A percentile compares a stretch with the other conserved stretches of the same genome.
Evolutionary conservation across 306 rosid genomes (phyloP).

Genomic region (Citrullus amarus): DNA sequence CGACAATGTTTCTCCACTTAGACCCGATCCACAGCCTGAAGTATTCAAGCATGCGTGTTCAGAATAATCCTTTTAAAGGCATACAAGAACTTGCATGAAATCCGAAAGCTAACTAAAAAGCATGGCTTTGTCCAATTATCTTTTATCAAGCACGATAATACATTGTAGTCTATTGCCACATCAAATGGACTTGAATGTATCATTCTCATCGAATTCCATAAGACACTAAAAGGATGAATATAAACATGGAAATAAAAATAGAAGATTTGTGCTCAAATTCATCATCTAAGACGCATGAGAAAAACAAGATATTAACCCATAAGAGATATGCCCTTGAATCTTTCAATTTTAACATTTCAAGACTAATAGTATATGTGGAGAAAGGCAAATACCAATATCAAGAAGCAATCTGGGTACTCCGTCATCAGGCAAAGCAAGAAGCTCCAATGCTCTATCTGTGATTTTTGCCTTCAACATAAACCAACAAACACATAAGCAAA

Average conservation of each 20-base stretch:
- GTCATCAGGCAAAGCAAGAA: slow-evolving; percentile 74
- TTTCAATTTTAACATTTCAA: background rate
- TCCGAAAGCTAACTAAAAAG: background rate
- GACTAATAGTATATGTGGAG: background rate
- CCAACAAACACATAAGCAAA: background rate
- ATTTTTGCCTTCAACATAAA: slow-evolving; percentile 22
- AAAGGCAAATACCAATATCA: slow-evolving; percentile 48
- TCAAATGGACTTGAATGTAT: background rate
- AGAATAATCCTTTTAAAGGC: background rate
- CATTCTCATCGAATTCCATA: background rate
- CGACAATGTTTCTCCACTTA: slow-evolving; percentile 76
- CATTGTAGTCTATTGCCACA: background rate
- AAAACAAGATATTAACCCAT: background rate
- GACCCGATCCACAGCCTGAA: slow-evolving; percentile 94
- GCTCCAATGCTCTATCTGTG: slow-evolving; percentile 74
- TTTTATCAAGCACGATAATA: background rate
- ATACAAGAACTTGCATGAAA: background rate
- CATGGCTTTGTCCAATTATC: background rate
- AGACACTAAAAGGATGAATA: background rate
- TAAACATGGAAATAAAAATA: background rate
- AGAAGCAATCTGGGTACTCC: slow-evolving; percentile 67
- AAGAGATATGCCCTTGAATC: background rate
- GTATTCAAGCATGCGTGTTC: background rate
- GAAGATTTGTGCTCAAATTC: background rate
- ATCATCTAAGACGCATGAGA: background rate